Evolutionary conservation across 441 rosid species (phyloP).

Genomic region (Breynia disticha): DNA sequence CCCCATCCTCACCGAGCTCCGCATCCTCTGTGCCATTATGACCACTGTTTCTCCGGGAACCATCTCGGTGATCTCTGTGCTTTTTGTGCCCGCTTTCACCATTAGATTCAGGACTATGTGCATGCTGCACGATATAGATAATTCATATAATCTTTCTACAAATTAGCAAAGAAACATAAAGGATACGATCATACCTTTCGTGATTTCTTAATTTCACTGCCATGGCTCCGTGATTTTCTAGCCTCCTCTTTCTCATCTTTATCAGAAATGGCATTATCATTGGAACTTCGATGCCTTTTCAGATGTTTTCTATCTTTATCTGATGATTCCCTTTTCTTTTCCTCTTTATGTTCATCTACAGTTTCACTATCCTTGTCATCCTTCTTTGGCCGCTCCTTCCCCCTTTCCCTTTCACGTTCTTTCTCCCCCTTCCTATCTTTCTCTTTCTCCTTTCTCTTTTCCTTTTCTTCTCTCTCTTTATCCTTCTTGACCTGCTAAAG

Average conservation of each 20-base stretch:
- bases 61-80: slow-evolving; percentile 50
- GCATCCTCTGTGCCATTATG: slow-evolving; percentile 83
- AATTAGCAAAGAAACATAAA: background rate
- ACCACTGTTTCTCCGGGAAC: slow-evolving; percentile 41
- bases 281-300: slow-evolving; percentile 65
- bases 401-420: slow-evolving; percentile 61
- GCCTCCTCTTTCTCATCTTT: slow-evolving; percentile 78
- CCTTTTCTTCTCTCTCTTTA: slow-evolving; percentile 51
- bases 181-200: slow-evolving; percentile 47
- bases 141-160: background rate
- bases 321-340: slow-evolving; percentile 66
- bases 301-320: slow-evolving; percentile 82
- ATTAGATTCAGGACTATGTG: slow-evolving; percentile 78
- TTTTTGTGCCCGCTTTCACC: slow-evolving; percentile 57
- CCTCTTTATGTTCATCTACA: slow-evolving; percentile 60
- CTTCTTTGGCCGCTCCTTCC: slow-evolving; percentile 56
- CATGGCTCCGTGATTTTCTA: slow-evolving; percentile 71
- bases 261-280: slow-evolving; percentile 73
- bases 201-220: slow-evolving; percentile 79
- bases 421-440: slow-evolving; percentile 41
- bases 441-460: slow-evolving; percentile 45
- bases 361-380: slow-evolving; percentile 86
- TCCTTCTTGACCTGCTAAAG: slow-evolving; percentile 39
- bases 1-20: slow-evolving; percentile 59
- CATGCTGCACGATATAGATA: slow-evolving; percentile 42